These are phyloP conservation scores for Lichtheimia ornata DNA, from an alignment of 371 early-diverging fungal species.

Conservation along the genomic window DNA sequence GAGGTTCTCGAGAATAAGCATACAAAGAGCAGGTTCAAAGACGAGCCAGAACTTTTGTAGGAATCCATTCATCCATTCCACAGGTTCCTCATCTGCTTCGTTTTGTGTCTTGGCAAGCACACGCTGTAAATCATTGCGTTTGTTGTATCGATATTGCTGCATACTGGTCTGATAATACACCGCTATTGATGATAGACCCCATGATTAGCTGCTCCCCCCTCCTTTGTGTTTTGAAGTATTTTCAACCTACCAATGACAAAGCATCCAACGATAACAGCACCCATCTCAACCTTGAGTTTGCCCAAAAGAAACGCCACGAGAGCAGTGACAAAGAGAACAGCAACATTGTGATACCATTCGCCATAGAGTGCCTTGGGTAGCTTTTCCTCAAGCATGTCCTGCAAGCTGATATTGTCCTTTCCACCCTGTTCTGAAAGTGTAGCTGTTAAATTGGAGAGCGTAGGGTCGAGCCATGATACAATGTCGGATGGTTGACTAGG, in stretches of 20 bases:
- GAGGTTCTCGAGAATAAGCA: constrained; percentile 71
- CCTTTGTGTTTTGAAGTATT: not conserved
- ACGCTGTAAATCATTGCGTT: constrained; percentile 71
- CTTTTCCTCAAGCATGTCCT: constrained; percentile 6
- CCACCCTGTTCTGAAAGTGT: not conserved
- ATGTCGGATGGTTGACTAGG: constrained; percentile 1
- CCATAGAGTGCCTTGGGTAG: constrained; percentile 18
- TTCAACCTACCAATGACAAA: constrained; percentile 46
- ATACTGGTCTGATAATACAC: constrained; percentile 71
- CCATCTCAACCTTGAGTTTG: constrained; percentile 42
- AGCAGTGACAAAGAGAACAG: constrained; percentile 33
- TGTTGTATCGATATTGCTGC: constrained; percentile 60
- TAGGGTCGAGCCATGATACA: constrained; percentile 6
- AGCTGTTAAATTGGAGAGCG: constrained; percentile 1
- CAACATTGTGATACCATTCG: constrained; percentile 39
- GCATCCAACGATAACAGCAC: constrained; percentile 39
- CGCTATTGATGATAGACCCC: constrained; percentile 30
- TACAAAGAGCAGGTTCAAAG: constrained; percentile 90
- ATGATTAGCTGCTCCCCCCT: not conserved
- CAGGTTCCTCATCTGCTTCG: constrained; percentile 74
- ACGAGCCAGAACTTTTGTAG: constrained; percentile 87
- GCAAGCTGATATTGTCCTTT: not conserved
- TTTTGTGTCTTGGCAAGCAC: constrained; percentile 51
- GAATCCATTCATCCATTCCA: constrained; percentile 97
- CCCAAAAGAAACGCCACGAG: constrained; percentile 32